phyloP scores from a whole-genome alignment of 2,329 filamentous ascomycete genomes.

The Lasiodiplodia sp. region DNA sequence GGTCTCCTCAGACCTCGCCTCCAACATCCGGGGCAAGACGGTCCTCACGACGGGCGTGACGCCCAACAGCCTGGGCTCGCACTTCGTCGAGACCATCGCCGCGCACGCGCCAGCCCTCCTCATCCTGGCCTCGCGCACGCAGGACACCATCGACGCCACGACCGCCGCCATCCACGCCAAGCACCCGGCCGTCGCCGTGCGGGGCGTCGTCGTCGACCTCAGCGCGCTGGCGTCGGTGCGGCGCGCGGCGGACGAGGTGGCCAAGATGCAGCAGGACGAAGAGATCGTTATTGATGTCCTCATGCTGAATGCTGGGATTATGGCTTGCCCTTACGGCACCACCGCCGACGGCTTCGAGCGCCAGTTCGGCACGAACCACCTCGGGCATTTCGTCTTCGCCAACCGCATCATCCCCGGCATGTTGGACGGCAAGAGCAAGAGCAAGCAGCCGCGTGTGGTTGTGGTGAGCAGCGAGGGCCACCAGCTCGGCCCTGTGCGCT shows the following conservation, averaged over 20 bases:
- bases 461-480: slow-evolving; percentile 39
- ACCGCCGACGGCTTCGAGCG: slow-evolving; percentile 54
- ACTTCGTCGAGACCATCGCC: slow-evolving; percentile 41
- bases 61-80: slow-evolving; percentile 41
- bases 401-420: slow-evolving; percentile 52
- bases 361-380: slow-evolving; percentile 56
- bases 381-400: slow-evolving; percentile 55
- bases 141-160: slow-evolving; percentile 50
- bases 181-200: slow-evolving; percentile 45
- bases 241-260: slow-evolving; percentile 43
- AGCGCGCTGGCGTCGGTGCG: slow-evolving; percentile 44
- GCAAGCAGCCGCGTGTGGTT: slow-evolving; percentile 35
- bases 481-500: slow-evolving; percentile 31
- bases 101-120: slow-evolving; percentile 39
- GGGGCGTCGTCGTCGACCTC: slow-evolving; percentile 46
- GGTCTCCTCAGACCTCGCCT: not conserved
- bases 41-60: slow-evolving; percentile 38
- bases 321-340: slow-evolving; percentile 41
- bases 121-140: slow-evolving; percentile 52
- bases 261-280: slow-evolving; percentile 32
- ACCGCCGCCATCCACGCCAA: slow-evolving; percentile 45
- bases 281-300: slow-evolving; percentile 52
- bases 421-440: slow-evolving; percentile 39
- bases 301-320: slow-evolving; percentile 49
- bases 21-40: slow-evolving; percentile 12